Evolutionary conservation across 2,329 filamentous ascomycete species (phyloP).

Genomic region (Beauveria rudraprayagi): DNA sequence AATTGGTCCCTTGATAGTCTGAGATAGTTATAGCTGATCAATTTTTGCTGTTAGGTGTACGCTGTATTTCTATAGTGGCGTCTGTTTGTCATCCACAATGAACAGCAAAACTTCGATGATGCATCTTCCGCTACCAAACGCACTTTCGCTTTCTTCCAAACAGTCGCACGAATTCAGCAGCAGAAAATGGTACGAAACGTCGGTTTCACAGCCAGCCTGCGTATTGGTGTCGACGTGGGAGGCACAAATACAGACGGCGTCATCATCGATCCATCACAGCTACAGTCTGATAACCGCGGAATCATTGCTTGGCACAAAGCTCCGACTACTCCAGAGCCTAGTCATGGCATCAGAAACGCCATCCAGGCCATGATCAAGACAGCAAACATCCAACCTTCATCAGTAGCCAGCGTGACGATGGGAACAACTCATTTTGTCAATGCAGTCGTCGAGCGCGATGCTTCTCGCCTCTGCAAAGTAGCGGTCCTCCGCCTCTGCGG

Average conservation of each 20-base stretch:
- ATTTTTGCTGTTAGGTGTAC: too few relatives aligned
- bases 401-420: constrained; percentile 42
- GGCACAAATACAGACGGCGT: constrained; percentile 49
- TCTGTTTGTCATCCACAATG: not conserved
- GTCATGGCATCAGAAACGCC: constrained; percentile 36
- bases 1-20: too few relatives aligned
- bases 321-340: constrained; percentile 39
- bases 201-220: constrained; percentile 18
- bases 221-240: constrained; percentile 39
- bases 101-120: not conserved
- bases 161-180: not conserved
- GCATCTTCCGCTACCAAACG: not conserved
- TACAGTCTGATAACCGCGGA: constrained; percentile 28
- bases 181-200: not conserved
- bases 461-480: constrained; percentile 37
- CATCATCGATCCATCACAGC: constrained; percentile 35
- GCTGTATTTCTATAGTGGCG: not conserved
- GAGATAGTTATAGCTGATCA: too few relatives aligned
- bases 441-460: constrained; percentile 47
- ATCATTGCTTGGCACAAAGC: constrained; percentile 43
- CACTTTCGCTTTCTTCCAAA: not conserved
- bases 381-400: constrained; percentile 23
- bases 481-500: constrained; percentile 48
- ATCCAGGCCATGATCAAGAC: constrained; percentile 35
- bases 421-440: constrained; percentile 53